Evolutionary conservation across 228 moss, liverwort and hornwort species (phyloP), one percentile per base, ranked within the genome.

Genomic region (Sphagnum fallax): DNA sequence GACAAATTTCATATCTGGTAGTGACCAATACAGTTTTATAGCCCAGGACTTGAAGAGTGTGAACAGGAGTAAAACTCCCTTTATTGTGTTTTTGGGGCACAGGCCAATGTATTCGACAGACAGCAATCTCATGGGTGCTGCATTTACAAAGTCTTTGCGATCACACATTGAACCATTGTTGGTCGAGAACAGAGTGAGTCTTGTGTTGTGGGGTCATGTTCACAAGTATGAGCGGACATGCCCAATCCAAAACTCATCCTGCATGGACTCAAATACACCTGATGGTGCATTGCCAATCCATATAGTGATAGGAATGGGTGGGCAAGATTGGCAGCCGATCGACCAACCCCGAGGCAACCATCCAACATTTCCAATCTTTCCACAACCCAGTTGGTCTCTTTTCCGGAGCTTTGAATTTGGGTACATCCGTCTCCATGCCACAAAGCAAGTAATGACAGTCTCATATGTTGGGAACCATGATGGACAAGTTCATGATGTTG

Each of bases 211-310:
- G 93, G 97, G 93, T 50, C 97, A 97, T 53, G 97, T 93, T 8
- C 97, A 97, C 58, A 97, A 93, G 74, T 97, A 97, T 63, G 97
- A 97, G 78, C 86, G 97, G 49, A 93, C 93, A 6, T 97, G 93
- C 64, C 76, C 89, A 5, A 68, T 96, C 32, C 75, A 79, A 53
- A 89, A 96, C 16, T 63, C 58, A 8, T 81, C 80, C 4, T 96
- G 96, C 68, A 68, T 68, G 79, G 64, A 72, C 16, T 47, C 67
- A 15, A 62, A 10, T 10, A 18, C 53, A 10, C 64, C 63, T 15
- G 60, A 47, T 6, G 77, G 71, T 5, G 78, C 67, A 14, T 72
- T 60, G 48, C 96, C 96, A 52, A 87, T 97, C 64, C 93, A 97
- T 67, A 71, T 97, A 68, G 91, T 97, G 48, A 90, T 97, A 57